These are phyloP conservation scores for Pestalotiopsis sp. DNA, from an alignment of 2,329 filamentous ascomycete species.

Conservation along the genomic window DNA sequence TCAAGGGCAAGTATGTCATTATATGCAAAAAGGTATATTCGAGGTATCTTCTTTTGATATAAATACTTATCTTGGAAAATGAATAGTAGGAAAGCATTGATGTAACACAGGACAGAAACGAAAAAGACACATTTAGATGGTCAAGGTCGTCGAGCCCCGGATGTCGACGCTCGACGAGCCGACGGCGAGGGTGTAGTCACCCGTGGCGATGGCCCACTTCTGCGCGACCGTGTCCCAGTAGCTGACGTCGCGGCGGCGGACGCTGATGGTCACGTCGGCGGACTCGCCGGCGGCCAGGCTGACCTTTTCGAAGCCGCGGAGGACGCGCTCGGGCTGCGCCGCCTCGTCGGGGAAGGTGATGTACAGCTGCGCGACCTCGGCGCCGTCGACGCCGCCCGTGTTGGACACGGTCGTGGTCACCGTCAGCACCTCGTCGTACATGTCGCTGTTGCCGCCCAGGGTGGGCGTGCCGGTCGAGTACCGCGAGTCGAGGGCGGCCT, in stretches of 20 bases:
- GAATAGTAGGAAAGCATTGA: background rate
- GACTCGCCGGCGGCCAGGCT: conserved; percentile 49
- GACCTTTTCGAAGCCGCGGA: conserved; percentile 66
- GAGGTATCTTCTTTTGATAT: background rate
- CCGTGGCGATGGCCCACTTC: conserved; percentile 58
- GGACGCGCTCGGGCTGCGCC: conserved; percentile 47
- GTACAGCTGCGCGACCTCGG: conserved; percentile 68
- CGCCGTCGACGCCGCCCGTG: conserved; percentile 61
- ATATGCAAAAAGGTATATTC: background rate
- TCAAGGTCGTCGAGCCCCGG: conserved; percentile 4
- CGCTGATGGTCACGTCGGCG: conserved; percentile 49
- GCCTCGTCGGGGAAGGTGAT: conserved; percentile 44
- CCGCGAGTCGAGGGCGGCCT: background rate
- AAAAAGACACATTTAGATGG: background rate
- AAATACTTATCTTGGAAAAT: background rate
- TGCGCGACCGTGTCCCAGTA: conserved; percentile 63
- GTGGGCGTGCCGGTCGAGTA: conserved; percentile 34
- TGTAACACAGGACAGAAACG: background rate
- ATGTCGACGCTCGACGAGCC: conserved; percentile 7
- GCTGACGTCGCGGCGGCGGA: conserved; percentile 64
- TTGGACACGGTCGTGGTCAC: conserved; percentile 68
- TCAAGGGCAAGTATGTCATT: background rate
- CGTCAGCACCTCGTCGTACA: conserved; percentile 47
- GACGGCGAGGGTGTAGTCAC: conserved; percentile 22
- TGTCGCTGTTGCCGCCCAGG: conserved; percentile 47